phyloP scores from a whole-genome alignment of 306 rosid species.

The Corylus avellana region DNA sequence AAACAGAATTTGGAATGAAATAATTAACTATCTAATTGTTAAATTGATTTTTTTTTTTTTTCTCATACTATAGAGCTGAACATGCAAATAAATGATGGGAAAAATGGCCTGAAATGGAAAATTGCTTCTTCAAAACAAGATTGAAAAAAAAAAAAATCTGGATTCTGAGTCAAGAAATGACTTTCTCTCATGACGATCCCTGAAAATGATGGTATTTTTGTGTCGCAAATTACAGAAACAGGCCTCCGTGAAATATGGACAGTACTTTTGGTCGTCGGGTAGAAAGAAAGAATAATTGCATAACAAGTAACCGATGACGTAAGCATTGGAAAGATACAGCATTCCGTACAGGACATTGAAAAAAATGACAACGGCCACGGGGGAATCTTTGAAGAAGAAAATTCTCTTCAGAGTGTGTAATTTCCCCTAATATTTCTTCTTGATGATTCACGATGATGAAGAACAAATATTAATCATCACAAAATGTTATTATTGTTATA shows the following conservation, averaged over 20 bases:
- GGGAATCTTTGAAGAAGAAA: too few species aligned
- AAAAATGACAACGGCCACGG: neutral
- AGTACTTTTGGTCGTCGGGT: neutral
- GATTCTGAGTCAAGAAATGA: neutral
- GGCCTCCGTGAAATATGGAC: neutral
- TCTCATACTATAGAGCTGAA: too few species aligned
- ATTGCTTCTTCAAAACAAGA: neutral
- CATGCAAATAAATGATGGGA: too few species aligned
- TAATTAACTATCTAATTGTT: too few species aligned
- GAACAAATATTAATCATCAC: too few species aligned
- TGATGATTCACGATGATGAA: too few species aligned
- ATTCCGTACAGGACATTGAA: neutral
- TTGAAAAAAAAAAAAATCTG: too few species aligned
- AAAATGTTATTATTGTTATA: too few species aligned
- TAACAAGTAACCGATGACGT: slow-evolving; percentile 31
- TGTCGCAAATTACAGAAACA: neutral
- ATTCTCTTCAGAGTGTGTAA: too few species aligned
- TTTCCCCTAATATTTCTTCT: too few species aligned
- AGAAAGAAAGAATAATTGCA: neutral
- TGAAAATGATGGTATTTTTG: neutral
- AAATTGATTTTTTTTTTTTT: too few species aligned
- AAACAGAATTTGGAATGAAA: too few species aligned
- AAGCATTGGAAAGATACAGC: slow-evolving; percentile 25
- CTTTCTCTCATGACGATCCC: neutral
- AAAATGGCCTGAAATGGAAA: neutral